Percentiles rank a stretch among this genome's conserved stretches.
Conservation (phyloP, 2,329 filamentous ascomycete genomes). For the Clonostachys chloroleuca region DNA sequence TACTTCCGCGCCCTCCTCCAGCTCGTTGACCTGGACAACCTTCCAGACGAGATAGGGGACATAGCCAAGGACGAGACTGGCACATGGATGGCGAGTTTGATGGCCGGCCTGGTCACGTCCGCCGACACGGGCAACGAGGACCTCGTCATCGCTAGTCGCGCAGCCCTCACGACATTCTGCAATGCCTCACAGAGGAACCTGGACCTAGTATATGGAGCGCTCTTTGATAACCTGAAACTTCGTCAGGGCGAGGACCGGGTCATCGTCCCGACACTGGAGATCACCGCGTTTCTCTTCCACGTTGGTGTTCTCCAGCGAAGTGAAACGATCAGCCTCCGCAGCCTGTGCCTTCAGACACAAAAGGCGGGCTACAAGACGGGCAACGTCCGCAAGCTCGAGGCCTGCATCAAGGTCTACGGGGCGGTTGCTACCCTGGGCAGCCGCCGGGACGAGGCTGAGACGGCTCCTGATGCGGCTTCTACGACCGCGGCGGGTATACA, state of each 20-base stretch:
- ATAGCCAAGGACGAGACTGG: constrained; percentile 21
- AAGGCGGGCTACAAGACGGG: constrained; percentile 79
- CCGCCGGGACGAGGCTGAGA: background rate
- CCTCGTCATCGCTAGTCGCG: constrained; percentile 64
- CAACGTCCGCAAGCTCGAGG: constrained; percentile 77
- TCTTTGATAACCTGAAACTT: constrained; percentile 48
- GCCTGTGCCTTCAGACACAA: constrained; percentile 66
- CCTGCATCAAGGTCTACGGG: constrained; percentile 76
- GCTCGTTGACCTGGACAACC: constrained; percentile 29
- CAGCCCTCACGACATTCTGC: constrained; percentile 57
- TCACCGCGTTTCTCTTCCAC: constrained; percentile 74
- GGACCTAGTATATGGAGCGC: constrained; percentile 39
- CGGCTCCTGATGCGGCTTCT: background rate
- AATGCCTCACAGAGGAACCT: constrained; percentile 30
- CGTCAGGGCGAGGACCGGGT: constrained; percentile 63
- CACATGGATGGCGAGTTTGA: constrained; percentile 45
- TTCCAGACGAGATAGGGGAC: constrained; percentile 27
- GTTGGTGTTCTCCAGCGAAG: constrained; percentile 40
- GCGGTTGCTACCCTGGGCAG: constrained; percentile 46
- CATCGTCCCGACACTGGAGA: constrained; percentile 70
- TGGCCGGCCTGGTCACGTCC: constrained; percentile 67
- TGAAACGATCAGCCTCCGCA: constrained; percentile 37
- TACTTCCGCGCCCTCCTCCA: constrained; percentile 55
- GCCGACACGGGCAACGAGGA: constrained; percentile 76
- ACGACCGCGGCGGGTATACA: constrained; percentile 27